Evolutionary conservation across 352 stramenopile genomes (phyloP), one percentile per base, ranked within the genome.

Genomic region (Pythium dissotocum): DNA sequence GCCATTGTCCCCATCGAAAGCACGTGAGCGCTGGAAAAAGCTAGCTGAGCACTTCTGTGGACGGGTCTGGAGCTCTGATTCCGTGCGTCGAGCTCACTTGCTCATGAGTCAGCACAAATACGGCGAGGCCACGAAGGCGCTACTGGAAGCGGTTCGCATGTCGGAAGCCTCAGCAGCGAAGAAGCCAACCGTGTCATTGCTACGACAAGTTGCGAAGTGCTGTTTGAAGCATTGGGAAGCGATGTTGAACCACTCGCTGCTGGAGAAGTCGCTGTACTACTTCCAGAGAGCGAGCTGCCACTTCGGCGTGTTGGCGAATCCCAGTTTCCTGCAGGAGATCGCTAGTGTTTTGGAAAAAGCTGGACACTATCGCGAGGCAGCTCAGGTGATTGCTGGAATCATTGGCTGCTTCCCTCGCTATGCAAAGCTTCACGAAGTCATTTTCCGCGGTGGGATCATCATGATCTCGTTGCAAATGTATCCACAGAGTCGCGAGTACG

Each of bases 381-480:
- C 78, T 12, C 75, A 91, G 58, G 75, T 90, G 3, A 68, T 91
- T 6, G 76, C 65, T 14, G 78, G 75, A 12, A 76, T 93, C 33
- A 85, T 93, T 33, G 35, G 51, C 7, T 87, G 79, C 48, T 93
- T 93, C 65, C 85, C 85, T 13, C 72, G 72, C 4, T 91, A 89
- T 52, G 24, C 67, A 18, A 69, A 68, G 32, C 61, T 93, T 5
- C 67, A 56, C 7, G 67, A 87, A 33, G 78, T 91, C 21, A 87
- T 93, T 3, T 93, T 93, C 52, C 85, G 85, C 7, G 79, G 79
- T n/a, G 81, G 74, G 0, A 73, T 91, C 48, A 69, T 90, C 5
- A 78, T 93, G 72, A 69, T 88, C 28, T 76, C 79, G 2, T 60
- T 93, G 24, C 70, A 82, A 14, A 78, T 87, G 71, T 89, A 80